Conservation (phyloP, 306 rosid genomes). For the Trifolium dubium region DNA sequence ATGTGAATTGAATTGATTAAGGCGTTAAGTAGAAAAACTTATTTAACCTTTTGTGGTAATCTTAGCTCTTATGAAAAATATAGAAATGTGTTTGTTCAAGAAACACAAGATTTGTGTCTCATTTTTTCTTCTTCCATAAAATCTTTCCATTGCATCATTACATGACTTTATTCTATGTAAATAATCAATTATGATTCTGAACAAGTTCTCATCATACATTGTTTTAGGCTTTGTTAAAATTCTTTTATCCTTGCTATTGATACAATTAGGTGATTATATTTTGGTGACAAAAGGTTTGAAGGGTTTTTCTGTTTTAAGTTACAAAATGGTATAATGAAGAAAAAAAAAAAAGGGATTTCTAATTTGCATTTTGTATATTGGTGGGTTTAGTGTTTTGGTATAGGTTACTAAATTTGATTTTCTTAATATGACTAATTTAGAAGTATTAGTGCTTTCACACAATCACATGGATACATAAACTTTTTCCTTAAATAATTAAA, state of each 20-base stretch:
- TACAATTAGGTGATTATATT: neutral
- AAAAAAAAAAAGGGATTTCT: neutral
- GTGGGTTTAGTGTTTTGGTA: neutral
- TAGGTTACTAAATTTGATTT: constrained; percentile 6
- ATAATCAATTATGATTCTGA: constrained; percentile 39
- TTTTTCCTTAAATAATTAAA: neutral
- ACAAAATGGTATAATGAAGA: neutral
- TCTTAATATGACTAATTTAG: neutral
- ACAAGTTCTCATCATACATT: constrained; percentile 2
- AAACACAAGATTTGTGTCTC: constrained; percentile 41
- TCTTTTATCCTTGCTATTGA: neutral
- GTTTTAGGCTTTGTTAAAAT: constrained; percentile 17
- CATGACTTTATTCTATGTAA: constrained; percentile 57
- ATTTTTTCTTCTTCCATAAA: neutral
- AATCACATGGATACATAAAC: neutral
- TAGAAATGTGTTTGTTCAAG: constrained; percentile 65
- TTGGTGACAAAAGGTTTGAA: neutral
- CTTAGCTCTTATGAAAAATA: constrained; percentile 50
- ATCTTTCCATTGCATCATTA: constrained; percentile 39
- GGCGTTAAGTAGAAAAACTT: constrained; percentile 43
- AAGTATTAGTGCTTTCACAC: neutral
- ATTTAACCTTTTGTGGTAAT: constrained; percentile 44
- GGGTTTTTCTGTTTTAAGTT: neutral
- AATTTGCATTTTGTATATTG: neutral
- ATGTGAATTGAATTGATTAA: constrained; percentile 47